These are phyloP conservation scores for Tulasnella calospora DNA, from an alignment of 768 basidiomycete species.

Conservation along the genomic window DNA sequence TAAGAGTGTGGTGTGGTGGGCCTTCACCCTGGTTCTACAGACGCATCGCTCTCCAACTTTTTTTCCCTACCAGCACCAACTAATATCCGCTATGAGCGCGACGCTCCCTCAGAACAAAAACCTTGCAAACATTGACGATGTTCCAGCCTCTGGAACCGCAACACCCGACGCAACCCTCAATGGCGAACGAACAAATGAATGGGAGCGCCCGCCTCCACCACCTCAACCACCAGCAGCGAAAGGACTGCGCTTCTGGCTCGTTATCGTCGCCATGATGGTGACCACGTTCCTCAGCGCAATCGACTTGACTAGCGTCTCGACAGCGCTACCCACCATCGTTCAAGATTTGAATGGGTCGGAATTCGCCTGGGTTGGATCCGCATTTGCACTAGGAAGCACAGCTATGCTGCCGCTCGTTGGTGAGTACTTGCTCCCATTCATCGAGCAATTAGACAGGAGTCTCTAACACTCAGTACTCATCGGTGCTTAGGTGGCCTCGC, in stretches of 20 bases:
- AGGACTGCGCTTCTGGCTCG: too few relatives aligned
- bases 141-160: not conserved
- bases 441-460: too few relatives aligned
- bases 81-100: not conserved
- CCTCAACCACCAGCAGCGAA: not conserved
- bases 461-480: too few relatives aligned
- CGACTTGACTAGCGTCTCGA: slow-evolving; percentile 38
- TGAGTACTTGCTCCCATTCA: slow-evolving; percentile 15
- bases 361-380: too few relatives aligned
- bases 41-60: not conserved
- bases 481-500: slow-evolving; percentile 30
- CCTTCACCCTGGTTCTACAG: not conserved
- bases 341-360: too few relatives aligned
- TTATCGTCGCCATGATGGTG: too few relatives aligned
- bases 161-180: not conserved
- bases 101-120: not conserved
- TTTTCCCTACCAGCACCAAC: not conserved
- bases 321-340: slow-evolving; percentile 39
- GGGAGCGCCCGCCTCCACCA: not conserved
- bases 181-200: not conserved
- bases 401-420: slow-evolving; percentile 44
- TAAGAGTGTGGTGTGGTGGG: not conserved
- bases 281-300: slow-evolving; percentile 8
- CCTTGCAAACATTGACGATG: not conserved
- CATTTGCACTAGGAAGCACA: slow-evolving; percentile 29